A percentile compares a stretch with the other conserved stretches of the same genome.
Evolutionary conservation across 2,329 filamentous ascomycete genomes (phyloP).

Genomic region (Penicillium brasilianum): DNA sequence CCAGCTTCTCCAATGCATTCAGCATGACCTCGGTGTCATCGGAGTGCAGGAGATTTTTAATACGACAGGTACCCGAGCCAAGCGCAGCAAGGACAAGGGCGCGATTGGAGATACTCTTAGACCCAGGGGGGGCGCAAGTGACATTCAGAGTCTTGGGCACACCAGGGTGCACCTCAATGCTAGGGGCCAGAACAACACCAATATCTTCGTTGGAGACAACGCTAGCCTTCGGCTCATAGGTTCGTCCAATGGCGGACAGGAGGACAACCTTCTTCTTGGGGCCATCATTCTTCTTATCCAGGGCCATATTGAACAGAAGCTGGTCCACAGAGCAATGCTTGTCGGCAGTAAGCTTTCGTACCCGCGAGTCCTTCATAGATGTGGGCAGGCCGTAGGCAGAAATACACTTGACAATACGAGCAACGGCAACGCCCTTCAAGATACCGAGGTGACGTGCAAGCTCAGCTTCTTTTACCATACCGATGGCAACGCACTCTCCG

Average conservation of each 20-base stretch:
- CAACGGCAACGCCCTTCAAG: slow-evolving; percentile 82
- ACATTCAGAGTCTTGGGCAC: slow-evolving; percentile 69
- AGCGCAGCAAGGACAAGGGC: slow-evolving; percentile 93
- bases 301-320: slow-evolving; percentile 88
- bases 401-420: slow-evolving; percentile 89
- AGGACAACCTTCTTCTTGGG: slow-evolving; percentile 95
- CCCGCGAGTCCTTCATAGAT: slow-evolving; percentile 79
- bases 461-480: slow-evolving; percentile 98
- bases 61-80: slow-evolving; percentile 80
- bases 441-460: slow-evolving; percentile 87
- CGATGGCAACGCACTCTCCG: slow-evolving; percentile 93
- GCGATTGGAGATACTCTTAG: slow-evolving; percentile 96
- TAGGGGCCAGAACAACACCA: slow-evolving; percentile 78
- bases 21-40: slow-evolving; percentile 98
- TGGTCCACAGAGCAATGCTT: slow-evolving; percentile 87
- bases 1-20: slow-evolving; percentile 81
- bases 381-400: slow-evolving; percentile 91
- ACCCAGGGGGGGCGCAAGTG: slow-evolving; percentile 86
- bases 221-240: slow-evolving; percentile 84
- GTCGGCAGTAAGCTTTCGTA: slow-evolving; percentile 80
- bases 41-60: slow-evolving; percentile 92
- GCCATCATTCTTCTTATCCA: slow-evolving; percentile 98
- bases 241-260: slow-evolving; percentile 85
- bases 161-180: slow-evolving; percentile 74
- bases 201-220: slow-evolving; percentile 87